phyloP scores from a whole-genome alignment of 768 basidiomycete species.

The Termitomyces titanicus region DNA sequence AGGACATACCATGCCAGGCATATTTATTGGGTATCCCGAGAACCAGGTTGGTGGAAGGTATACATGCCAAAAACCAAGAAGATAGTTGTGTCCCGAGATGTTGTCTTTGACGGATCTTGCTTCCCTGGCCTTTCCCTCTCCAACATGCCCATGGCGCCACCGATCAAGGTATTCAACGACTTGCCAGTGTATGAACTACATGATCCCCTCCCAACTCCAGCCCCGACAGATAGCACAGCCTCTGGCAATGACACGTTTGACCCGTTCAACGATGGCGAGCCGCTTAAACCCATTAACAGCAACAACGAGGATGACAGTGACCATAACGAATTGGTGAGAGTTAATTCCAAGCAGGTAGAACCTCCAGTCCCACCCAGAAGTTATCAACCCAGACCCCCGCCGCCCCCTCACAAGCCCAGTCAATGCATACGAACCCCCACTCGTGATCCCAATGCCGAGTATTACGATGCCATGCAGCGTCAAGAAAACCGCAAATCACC shows the following conservation, averaged over 20 bases:
- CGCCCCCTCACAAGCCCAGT: not conserved
- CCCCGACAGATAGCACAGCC: too few species aligned
- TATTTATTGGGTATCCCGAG: constrained; percentile 27
- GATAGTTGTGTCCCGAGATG: constrained; percentile 19
- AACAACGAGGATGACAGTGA: too few species aligned
- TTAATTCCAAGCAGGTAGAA: too few species aligned
- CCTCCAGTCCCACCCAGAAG: too few species aligned
- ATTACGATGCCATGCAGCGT: not conserved
- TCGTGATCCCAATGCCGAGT: not conserved
- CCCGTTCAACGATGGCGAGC: too few species aligned
- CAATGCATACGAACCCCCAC: not conserved
- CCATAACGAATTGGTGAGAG: too few species aligned
- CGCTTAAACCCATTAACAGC: too few species aligned
- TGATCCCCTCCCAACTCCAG: too few species aligned
- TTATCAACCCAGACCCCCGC: not conserved
- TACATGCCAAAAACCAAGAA: constrained; percentile 20
- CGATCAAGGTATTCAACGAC: too few species aligned
- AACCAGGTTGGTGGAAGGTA: constrained; percentile 25
- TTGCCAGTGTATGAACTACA: too few species aligned
- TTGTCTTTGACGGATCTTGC: constrained; percentile 26
- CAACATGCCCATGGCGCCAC: not conserved
- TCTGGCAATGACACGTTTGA: too few species aligned
- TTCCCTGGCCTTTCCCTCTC: constrained; percentile 19
- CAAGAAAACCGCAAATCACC: not conserved
- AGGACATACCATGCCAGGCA: constrained; percentile 16